Conservation (phyloP, 179 eudicot species). For the Spergularia azorica region DNA sequence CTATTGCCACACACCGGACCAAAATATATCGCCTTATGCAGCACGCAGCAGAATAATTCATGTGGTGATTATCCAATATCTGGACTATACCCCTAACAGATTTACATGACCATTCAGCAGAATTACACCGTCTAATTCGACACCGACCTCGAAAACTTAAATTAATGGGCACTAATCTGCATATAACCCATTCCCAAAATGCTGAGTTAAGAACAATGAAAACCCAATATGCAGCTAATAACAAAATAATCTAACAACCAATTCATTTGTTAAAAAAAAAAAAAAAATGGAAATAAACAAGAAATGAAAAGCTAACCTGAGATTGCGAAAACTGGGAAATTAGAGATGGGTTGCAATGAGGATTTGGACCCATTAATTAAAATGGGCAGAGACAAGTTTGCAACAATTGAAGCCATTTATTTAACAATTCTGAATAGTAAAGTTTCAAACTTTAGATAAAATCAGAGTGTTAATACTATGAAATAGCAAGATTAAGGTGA, state of each 20-base stretch:
- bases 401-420: constrained; percentile 44
- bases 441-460: constrained; percentile 2
- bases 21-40: too few relatives aligned
- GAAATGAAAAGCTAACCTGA: constrained; percentile 29
- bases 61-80: too few relatives aligned
- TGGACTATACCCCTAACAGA: too few relatives aligned
- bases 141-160: neutral
- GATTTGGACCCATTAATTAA: constrained; percentile 33
- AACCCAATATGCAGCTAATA: neutral
- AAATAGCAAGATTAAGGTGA: neutral
- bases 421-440: constrained; percentile 7
- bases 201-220: neutral
- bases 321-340: constrained; percentile 28
- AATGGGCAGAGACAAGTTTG: constrained; percentile 31
- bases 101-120: too few relatives aligned
- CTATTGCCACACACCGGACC: too few relatives aligned
- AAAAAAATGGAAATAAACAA: neutral
- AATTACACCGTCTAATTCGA: too few relatives aligned
- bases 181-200: constrained; percentile 7
- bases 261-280: neutral
- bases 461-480: neutral
- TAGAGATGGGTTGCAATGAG: constrained; percentile 31
- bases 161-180: neutral
- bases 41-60: too few relatives aligned
- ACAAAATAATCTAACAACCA: neutral